Evolutionary conservation across 1,284 basidiomycete species (phyloP).

Genomic region (Meira nashicola): DNA sequence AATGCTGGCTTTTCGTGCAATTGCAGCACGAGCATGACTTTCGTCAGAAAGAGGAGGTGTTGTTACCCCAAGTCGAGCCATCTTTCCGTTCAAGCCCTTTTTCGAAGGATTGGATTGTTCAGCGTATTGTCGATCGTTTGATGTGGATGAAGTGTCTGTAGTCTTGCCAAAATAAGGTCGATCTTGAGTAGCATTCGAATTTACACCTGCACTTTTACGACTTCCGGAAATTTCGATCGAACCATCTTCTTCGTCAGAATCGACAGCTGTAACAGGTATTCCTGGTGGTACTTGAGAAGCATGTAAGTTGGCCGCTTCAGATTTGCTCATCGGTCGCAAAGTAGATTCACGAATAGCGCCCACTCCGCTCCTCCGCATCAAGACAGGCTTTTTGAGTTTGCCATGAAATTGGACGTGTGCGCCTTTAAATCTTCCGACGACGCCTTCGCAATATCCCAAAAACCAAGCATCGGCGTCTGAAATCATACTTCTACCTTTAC

Average conservation of each 20-base stretch:
- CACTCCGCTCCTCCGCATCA: constrained; percentile 45
- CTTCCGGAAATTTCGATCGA: background rate
- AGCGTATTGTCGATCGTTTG: background rate
- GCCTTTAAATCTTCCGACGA: constrained; percentile 74
- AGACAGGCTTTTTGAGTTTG: constrained; percentile 71
- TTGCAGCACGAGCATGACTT: constrained; percentile 26
- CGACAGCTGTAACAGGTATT: constrained; percentile 39
- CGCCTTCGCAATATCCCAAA: constrained; percentile 81
- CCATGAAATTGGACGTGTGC: constrained; percentile 67
- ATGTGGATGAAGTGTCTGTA: background rate
- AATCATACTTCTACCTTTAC: constrained; percentile 6
- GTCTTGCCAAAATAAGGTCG: background rate
- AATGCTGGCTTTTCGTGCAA: background rate
- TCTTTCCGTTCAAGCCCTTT: constrained; percentile 10
- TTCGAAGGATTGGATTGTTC: background rate
- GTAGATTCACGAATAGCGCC: constrained; percentile 35
- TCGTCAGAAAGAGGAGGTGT: constrained; percentile 46
- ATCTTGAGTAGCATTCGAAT: background rate
- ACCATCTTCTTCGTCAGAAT: constrained; percentile 38
- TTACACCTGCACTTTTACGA: background rate
- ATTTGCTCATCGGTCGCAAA: constrained; percentile 39
- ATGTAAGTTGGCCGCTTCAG: constrained; percentile 35
- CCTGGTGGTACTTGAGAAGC: constrained; percentile 32
- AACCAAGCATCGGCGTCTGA: constrained; percentile 19
- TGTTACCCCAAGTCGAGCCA: constrained; percentile 22